Evolutionary conservation across 768 basidiomycete genomes (phyloP), one percentile per base, ranked within the genome.

Genomic region (Serendipita indica): DNA sequence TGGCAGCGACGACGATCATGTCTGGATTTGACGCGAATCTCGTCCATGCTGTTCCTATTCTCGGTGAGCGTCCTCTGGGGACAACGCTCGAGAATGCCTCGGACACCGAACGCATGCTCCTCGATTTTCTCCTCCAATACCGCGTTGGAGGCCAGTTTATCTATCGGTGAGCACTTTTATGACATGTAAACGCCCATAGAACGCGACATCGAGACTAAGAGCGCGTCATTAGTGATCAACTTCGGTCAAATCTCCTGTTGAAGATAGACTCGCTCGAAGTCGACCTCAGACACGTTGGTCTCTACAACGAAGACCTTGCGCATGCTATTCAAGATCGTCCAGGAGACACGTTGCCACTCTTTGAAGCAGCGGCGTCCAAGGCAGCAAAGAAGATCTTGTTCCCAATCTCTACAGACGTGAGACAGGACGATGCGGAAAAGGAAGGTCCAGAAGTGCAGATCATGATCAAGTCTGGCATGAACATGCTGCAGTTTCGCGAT

Each of bases 241-340:
- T 98, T 28, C 81, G 93, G 18, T 89, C 83, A 45, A 94, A 92
- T 68, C 72, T 98, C 33, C 78, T 98, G 13, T 69, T 94, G 62
- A 92, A 92, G 67, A 89, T 93, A 62, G 81, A 86, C 67, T 73
- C 83, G 57, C 83, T 98, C 60, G 81, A 96, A 70, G 82, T 97
- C 62, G 84, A 97, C 71, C 76, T 94, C 64, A 59, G 49, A 27
- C 72, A 76, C 62, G 62, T 76, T 58, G 69, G 70, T 41, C 73
- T 92, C 28, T 98, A 85, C 74, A 92, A 96, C 64, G 93, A 97
- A 66, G 91, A 94, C 67, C 76, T 99, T 33, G 92, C 90, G 1
- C 89, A 93, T 69, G 80, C 81, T 20, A 82, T 97, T 58, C 90
- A 96, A 69, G 87, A 90, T 63, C 75, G 78, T 64, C 96, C 96